A percentile compares a stretch with the other conserved stretches of the same genome.
Conservation (phyloP, 345 rosid species). For the Syzygium jambos region DNA sequence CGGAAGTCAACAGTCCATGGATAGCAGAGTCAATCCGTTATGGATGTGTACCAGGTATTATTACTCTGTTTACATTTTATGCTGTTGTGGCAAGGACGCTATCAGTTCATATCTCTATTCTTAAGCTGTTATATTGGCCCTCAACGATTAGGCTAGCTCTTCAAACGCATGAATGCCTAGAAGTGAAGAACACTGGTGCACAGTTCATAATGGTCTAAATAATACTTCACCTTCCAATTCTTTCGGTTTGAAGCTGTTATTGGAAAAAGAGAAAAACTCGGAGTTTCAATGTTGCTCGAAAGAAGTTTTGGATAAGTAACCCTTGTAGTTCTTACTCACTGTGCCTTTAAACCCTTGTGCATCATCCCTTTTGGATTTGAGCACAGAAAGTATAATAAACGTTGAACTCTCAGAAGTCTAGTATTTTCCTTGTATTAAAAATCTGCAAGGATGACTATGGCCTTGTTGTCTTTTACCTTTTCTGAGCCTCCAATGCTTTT, state of each 20-base stretch:
- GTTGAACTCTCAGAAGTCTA: background rate
- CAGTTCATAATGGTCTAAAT: background rate
- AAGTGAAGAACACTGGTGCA: background rate
- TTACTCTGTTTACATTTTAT: background rate
- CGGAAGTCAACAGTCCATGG: background rate
- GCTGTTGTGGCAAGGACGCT: background rate
- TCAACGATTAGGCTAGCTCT: background rate
- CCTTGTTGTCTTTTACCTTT: background rate
- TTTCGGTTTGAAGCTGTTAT: background rate
- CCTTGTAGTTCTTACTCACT: background rate
- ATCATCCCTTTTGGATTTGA: background rate
- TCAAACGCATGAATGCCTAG: background rate
- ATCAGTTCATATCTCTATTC: background rate
- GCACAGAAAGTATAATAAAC: background rate
- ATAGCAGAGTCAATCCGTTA: conserved; percentile 10
- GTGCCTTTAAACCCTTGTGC: background rate
- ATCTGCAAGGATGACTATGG: background rate
- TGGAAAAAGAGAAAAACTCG: background rate
- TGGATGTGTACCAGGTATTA: conserved; percentile 15
- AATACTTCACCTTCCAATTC: background rate
- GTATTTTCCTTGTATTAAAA: background rate
- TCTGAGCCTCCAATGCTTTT: background rate
- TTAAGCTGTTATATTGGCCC: background rate
- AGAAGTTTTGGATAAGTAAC: background rate
- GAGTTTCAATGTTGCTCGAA: background rate